These are phyloP conservation scores for Apiospora kogelbergensis DNA, from an alignment of 2,329 filamentous ascomycete species.

Conservation along the genomic window DNA sequence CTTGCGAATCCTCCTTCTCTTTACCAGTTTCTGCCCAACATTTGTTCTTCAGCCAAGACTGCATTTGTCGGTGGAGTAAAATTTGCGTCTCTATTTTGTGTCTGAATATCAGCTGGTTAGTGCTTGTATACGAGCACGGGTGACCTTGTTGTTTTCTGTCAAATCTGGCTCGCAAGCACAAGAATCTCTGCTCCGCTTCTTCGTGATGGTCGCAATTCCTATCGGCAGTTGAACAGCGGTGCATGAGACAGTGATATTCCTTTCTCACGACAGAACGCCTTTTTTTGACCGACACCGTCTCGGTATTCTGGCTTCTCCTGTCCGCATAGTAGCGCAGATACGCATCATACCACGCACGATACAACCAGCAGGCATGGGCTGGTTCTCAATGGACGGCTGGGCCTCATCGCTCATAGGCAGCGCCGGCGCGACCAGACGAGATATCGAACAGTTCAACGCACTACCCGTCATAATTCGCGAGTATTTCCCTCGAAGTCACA, in stretches of 20 bases:
- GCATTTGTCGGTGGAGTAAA: not conserved
- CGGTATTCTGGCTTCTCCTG: not conserved
- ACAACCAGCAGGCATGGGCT: not conserved
- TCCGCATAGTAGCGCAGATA: not conserved
- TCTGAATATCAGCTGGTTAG: not conserved
- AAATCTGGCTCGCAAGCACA: not conserved
- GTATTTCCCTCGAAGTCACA: not conserved
- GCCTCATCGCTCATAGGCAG: not conserved
- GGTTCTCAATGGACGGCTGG: no score
- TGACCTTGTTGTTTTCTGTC: no score
- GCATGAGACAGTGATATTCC: not conserved
- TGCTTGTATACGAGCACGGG: not conserved
- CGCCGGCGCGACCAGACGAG: not conserved
- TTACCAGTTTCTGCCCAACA: not conserved
- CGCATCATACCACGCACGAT: not conserved
- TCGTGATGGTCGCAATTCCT: not conserved
- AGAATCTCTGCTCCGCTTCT: not conserved
- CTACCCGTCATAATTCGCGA: not conserved
- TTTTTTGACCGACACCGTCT: not conserved
- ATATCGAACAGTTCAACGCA: not conserved
- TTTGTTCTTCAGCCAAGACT: not conserved
- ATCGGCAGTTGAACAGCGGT: not conserved
- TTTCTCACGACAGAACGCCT: not conserved
- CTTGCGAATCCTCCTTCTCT: not conserved
- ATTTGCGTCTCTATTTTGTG: not conserved